Evolutionary conservation across 1,284 basidiomycete genomes (phyloP).

Genomic region (Schizophyllum commune): DNA sequence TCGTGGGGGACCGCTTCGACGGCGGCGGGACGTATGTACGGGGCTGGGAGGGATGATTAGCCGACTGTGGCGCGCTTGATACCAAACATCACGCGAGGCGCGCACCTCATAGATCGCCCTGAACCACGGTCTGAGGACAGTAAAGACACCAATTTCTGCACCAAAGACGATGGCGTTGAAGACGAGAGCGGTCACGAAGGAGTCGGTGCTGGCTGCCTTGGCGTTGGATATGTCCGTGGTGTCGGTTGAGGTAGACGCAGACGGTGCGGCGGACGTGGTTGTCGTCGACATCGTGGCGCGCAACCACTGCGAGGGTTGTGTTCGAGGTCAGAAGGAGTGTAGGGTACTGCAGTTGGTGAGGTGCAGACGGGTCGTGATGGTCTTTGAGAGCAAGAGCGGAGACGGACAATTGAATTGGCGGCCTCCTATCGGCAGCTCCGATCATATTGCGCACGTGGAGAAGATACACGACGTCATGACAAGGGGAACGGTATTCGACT

Average conservation of each 20-base stretch:
- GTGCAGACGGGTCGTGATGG: too few relatives aligned
- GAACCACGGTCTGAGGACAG: conserved; percentile 63
- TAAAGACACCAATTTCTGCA: conserved; percentile 62
- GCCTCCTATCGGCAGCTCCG: too few relatives aligned
- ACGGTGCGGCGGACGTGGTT: background rate
- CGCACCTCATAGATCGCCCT: conserved; percentile 61
- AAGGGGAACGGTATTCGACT: too few relatives aligned
- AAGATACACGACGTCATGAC: too few relatives aligned
- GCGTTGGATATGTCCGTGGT: conserved; percentile 18
- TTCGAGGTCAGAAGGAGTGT: too few relatives aligned
- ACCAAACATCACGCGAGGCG: too few relatives aligned
- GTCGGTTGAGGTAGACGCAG: background rate
- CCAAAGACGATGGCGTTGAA: conserved; percentile 67
- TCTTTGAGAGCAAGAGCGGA: too few relatives aligned
- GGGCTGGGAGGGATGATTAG: conserved; percentile 27
- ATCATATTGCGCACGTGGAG: too few relatives aligned
- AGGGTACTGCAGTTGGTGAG: too few relatives aligned
- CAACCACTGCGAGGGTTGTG: too few relatives aligned
- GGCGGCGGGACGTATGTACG: conserved; percentile 51
- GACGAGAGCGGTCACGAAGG: conserved; percentile 72
- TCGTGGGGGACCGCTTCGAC: conserved; percentile 13
- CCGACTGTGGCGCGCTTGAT: too few relatives aligned
- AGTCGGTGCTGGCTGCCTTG: conserved; percentile 42
- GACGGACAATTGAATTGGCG: too few relatives aligned
- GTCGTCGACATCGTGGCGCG: background rate